Conservation (phyloP, 2,329 filamentous ascomycete species). For the Penicillium sp. region DNA sequence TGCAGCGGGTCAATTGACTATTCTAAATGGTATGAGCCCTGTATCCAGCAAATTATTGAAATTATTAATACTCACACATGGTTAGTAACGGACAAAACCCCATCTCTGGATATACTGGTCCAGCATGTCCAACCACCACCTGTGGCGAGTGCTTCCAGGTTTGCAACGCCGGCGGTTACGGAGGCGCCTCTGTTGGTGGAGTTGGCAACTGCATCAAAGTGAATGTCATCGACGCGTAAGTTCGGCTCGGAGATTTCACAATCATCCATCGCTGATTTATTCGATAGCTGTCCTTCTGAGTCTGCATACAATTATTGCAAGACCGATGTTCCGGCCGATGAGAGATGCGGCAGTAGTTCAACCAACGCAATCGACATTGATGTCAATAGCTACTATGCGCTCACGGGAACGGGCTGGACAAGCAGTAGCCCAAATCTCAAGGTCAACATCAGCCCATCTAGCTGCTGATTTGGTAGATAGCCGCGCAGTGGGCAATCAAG, state of each 20-base stretch:
- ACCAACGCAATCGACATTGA: background rate
- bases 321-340: conserved; percentile 1
- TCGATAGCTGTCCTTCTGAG: background rate
- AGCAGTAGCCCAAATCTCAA: background rate
- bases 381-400: background rate
- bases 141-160: background rate
- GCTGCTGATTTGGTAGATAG: background rate
- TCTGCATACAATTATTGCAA: conserved; percentile 1
- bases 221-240: background rate
- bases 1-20: conserved; percentile 1
- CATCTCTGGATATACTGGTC: background rate
- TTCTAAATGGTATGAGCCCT: background rate
- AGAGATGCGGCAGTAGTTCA: background rate
- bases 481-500: background rate
- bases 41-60: no score
- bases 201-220: background rate
- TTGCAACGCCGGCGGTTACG: background rate
- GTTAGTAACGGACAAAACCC: background rate
- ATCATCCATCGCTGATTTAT: background rate
- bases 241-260: background rate
- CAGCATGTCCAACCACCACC: background rate
- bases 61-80: background rate
- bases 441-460: background rate
- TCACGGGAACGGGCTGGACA: background rate
- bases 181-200: background rate